A percentile compares a stretch with the other conserved stretches of the same genome.
phyloP scores from a whole-genome alignment of 257 asterid genomes.

The Solanum chiquidenum region DNA sequence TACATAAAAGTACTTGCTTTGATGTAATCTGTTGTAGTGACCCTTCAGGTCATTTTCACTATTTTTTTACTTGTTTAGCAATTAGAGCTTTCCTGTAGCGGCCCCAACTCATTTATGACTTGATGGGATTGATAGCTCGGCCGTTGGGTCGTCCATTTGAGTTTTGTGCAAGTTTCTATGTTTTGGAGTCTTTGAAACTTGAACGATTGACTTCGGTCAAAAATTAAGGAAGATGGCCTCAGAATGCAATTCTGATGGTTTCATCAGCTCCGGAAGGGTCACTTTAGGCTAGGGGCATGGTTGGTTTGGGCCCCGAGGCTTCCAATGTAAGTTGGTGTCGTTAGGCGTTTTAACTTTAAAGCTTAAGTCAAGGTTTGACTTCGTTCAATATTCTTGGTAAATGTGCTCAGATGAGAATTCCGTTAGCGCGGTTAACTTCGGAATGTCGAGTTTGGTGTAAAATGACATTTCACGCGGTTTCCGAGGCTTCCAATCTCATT shows the following conservation, averaged over 20 bases:
- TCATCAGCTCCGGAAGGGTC: background rate
- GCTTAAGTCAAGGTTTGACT: no score
- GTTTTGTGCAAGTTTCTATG: background rate
- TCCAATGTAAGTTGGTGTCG: background rate
- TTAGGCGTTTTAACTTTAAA: no score
- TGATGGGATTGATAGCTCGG: background rate
- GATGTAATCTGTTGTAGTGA: background rate
- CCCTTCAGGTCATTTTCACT: background rate
- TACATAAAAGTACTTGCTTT: background rate
- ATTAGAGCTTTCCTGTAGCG: background rate
- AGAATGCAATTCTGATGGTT: no score
- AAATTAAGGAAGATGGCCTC: background rate
- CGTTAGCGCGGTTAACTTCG: accelerated
- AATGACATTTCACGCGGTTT: no score
- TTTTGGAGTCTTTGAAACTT: background rate
- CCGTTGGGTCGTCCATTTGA: no score
- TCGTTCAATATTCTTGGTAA: no score
- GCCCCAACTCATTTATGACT: background rate
- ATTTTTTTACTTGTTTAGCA: background rate
- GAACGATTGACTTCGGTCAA: background rate
- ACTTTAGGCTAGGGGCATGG: background rate
- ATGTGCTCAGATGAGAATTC: no score
- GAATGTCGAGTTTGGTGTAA: background rate
- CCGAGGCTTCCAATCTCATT: no score
- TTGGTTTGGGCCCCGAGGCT: background rate